Percentiles rank a stretch among this genome's conserved stretches.
phyloP scores from a whole-genome alignment of 1,139 yeast genomes.

The Debaryomycetaceae sp. region DNA sequence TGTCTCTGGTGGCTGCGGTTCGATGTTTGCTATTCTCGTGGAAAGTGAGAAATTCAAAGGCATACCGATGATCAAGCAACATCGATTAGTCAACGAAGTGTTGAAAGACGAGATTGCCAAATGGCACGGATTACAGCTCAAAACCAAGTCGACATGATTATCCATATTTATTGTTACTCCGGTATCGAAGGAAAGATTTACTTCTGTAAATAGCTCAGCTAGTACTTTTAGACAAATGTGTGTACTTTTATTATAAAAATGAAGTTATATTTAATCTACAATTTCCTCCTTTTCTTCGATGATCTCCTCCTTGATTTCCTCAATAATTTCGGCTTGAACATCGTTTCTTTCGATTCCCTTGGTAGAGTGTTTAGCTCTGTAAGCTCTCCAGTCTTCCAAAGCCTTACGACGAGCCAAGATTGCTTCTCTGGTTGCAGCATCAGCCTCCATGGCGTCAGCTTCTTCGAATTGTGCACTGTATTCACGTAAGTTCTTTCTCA shows the following conservation, averaged over 20 bases:
- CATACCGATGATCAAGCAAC: conserved; percentile 83
- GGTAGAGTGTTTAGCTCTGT: conserved; percentile 60
- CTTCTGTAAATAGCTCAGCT: neutral
- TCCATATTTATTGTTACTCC: neutral
- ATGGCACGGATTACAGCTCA: conserved; percentile 94
- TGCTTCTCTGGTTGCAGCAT: conserved; percentile 86
- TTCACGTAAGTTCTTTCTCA: conserved; percentile 84
- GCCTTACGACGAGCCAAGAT: conserved; percentile 81
- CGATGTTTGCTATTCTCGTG: conserved; percentile 89
- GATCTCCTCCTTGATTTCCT: conserved; percentile 63
- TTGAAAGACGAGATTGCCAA: conserved; percentile 80
- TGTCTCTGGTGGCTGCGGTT: conserved; percentile 94
- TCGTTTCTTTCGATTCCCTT: conserved; percentile 48
- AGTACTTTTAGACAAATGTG: neutral
- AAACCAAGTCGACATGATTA: conserved; percentile 50
- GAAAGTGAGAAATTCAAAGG: conserved; percentile 77
- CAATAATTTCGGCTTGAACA: conserved; percentile 63
- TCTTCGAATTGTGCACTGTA: conserved; percentile 94
- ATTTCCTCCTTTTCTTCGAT: conserved; percentile 81
- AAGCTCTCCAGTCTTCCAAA: conserved; percentile 81
- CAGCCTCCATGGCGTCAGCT: conserved; percentile 94
- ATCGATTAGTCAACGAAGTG: conserved; percentile 77
- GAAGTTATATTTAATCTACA: conserved; percentile 42
- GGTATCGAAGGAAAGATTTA: neutral
- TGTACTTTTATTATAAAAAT: neutral